Percentiles rank a stretch among this genome's conserved stretches.
Conservation (phyloP, 31 red algal genomes). For the Asparagopsis taxiformis region DNA sequence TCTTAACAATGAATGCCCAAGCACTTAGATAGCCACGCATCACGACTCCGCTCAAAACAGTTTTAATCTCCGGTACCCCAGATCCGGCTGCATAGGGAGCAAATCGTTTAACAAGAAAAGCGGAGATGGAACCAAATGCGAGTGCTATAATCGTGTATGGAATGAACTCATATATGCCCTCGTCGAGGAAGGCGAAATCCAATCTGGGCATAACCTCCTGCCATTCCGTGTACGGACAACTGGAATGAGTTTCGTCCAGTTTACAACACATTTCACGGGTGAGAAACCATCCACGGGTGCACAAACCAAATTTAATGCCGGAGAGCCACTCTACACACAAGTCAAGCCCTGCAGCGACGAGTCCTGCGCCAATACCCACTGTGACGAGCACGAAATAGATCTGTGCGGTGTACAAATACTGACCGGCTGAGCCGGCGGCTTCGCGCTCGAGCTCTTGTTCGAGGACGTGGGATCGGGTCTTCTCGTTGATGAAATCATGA, state of each 20-base stretch:
- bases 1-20: constrained; percentile 79
- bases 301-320: constrained; percentile 76
- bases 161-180: constrained; percentile 18
- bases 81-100: constrained; percentile 91
- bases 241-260: constrained; percentile 19
- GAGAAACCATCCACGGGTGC: constrained; percentile 59
- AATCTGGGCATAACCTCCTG: constrained; percentile 3
- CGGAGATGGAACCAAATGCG: constrained; percentile 37
- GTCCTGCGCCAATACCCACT: constrained; percentile 62
- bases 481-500: constrained; percentile 72
- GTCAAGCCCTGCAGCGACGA: constrained; percentile 71
- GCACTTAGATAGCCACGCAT: constrained; percentile 66
- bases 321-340: constrained; percentile 75
- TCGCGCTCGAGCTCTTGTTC: constrained; percentile 30
- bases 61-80: constrained; percentile 94
- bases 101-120: constrained; percentile 81
- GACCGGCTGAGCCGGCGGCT: constrained; percentile 18
- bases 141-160: constrained; percentile 28
- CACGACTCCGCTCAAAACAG: constrained; percentile 74
- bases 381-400: constrained; percentile 62
- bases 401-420: constrained; percentile 50
- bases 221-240: constrained; percentile 44
- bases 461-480: constrained; percentile 48
- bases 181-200: constrained; percentile 6
- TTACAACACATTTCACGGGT: constrained; percentile 72